A percentile compares a stretch with the other conserved stretches of the same genome.
Evolutionary conservation across 768 basidiomycete species (phyloP).

Genomic region (Boletus speciosus): DNA sequence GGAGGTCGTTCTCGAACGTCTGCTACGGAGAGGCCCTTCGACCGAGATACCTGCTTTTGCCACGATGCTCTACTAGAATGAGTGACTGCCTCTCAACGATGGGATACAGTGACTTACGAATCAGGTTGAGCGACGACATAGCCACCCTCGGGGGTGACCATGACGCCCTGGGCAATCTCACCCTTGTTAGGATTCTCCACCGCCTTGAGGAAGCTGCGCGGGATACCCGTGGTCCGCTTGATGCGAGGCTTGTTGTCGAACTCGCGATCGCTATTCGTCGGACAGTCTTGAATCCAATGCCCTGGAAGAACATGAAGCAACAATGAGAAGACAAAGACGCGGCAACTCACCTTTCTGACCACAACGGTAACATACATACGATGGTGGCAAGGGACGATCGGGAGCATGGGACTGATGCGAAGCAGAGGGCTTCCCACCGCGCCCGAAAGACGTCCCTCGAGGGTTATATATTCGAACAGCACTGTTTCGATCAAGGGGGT

Average conservation of each 20-base stretch:
- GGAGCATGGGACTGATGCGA: slow-evolving; percentile 51
- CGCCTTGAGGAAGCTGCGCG: slow-evolving; percentile 93
- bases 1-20: slow-evolving; percentile 88
- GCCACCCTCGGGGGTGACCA: slow-evolving; percentile 98
- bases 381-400: slow-evolving; percentile 83
- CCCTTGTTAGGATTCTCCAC: slow-evolving; percentile 82
- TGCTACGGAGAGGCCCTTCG: slow-evolving; percentile 77
- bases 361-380: slow-evolving; percentile 98
- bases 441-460: slow-evolving; percentile 61
- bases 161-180: slow-evolving; percentile 79
- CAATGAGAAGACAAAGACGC: background rate
- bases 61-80: slow-evolving; percentile 69
- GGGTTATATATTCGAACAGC: slow-evolving; percentile 65
- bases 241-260: slow-evolving; percentile 93
- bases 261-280: slow-evolving; percentile 93
- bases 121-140: slow-evolving; percentile 98
- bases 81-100: background rate
- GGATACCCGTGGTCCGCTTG: slow-evolving; percentile 97
- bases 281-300: slow-evolving; percentile 99
- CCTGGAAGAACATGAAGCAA: slow-evolving; percentile 45
- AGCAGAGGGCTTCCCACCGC: slow-evolving; percentile 50
- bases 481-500: slow-evolving; percentile 42
- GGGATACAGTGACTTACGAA: slow-evolving; percentile 54
- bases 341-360: slow-evolving; percentile 82
- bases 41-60: slow-evolving; percentile 84